phyloP scores from a whole-genome alignment of 768 basidiomycete genomes.

The Hygrophorus russula region DNA sequence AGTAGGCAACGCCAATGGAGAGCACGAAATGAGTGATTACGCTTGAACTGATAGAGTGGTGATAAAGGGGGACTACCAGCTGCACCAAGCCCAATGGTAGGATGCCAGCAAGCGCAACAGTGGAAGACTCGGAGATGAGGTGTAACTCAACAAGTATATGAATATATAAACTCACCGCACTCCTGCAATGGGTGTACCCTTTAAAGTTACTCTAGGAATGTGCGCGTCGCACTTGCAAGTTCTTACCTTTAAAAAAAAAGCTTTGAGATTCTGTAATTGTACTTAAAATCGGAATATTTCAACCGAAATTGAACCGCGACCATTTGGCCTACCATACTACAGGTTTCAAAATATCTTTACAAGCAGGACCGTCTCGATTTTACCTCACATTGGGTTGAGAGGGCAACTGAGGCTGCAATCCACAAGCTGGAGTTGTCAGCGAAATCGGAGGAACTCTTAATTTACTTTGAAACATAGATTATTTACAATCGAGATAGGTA shows the following conservation, averaged over 20 bases:
- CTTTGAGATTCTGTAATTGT: no score
- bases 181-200: no score
- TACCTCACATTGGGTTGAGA: slow-evolving; percentile 7
- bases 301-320: no score
- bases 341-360: slow-evolving; percentile 20
- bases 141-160: no score
- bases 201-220: no score
- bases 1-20: slow-evolving; percentile 86
- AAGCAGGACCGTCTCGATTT: slow-evolving; percentile 14
- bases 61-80: slow-evolving; percentile 60
- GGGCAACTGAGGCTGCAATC: slow-evolving; percentile 7
- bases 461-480: slow-evolving; percentile 4
- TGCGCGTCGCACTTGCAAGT: no score
- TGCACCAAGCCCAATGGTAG: slow-evolving; percentile 84
- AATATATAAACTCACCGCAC: no score
- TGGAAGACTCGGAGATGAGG: no score
- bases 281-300: no score
- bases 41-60: slow-evolving; percentile 53
- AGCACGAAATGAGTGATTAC: slow-evolving; percentile 86
- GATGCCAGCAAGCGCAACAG: slow-evolving; percentile 76
- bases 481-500: no score
- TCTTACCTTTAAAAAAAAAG: no score
- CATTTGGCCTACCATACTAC: no score
- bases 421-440: slow-evolving; percentile 4
- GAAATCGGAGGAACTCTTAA: slow-evolving; percentile 4